phyloP scores from a whole-genome alignment of 495 filamentous ascomycete species.

The Penicillium silybi region DNA sequence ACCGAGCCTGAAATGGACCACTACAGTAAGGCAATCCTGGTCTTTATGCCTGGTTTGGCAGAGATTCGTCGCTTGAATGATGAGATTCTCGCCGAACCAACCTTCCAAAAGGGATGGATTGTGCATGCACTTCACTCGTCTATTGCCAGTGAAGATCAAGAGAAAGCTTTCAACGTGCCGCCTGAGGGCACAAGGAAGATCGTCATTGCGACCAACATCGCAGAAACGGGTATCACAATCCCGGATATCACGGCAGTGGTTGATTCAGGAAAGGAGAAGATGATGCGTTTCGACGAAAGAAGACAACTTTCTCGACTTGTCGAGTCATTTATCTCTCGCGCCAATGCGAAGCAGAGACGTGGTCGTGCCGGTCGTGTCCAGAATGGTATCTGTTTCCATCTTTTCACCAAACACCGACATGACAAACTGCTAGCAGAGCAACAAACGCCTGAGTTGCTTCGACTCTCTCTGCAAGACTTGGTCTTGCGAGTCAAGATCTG shows the following conservation, averaged over 20 bases:
- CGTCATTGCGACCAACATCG: slow-evolving; percentile 93
- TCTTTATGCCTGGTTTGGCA: slow-evolving; percentile 92
- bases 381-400: slow-evolving; percentile 88
- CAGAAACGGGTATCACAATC: slow-evolving; percentile 95
- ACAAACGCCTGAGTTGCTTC: slow-evolving; percentile 93
- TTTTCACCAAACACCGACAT: slow-evolving; percentile 85
- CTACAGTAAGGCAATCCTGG: slow-evolving; percentile 84
- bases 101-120: slow-evolving; percentile 68
- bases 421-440: slow-evolving; percentile 77
- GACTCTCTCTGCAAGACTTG: slow-evolving; percentile 88
- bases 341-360: slow-evolving; percentile 90
- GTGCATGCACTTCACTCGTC: slow-evolving; percentile 88
- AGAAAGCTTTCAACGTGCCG: slow-evolving; percentile 81
- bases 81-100: slow-evolving; percentile 65
- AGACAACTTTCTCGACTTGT: slow-evolving; percentile 84
- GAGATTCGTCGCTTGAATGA: slow-evolving; percentile 89
- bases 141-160: slow-evolving; percentile 94
- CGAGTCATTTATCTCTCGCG: slow-evolving; percentile 88
- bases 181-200: slow-evolving; percentile 81
- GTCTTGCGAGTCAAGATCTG: slow-evolving; percentile 97
- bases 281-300: slow-evolving; percentile 93
- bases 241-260: slow-evolving; percentile 95
- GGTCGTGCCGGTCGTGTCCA: slow-evolving; percentile 96
- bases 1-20: slow-evolving; percentile 55
- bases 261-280: slow-evolving; percentile 91